phyloP scores from a whole-genome alignment of 192 early-diverging fungal genomes.

The Coemansia sp. region DNA sequence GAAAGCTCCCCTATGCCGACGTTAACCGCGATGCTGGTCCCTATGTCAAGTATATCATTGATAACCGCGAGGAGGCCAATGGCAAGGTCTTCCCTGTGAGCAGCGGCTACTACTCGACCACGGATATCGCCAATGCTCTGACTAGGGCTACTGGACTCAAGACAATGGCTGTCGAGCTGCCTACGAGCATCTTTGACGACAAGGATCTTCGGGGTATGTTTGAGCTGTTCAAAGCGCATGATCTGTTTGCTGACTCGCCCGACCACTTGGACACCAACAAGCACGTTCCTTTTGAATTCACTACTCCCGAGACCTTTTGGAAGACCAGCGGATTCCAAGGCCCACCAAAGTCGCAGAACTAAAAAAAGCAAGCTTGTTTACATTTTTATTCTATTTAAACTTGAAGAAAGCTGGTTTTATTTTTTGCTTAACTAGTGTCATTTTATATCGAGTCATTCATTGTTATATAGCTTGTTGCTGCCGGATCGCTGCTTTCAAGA shows the following conservation, averaged over 20 bases:
- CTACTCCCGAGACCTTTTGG: conserved; percentile 25
- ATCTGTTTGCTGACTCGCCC: conserved; percentile 15
- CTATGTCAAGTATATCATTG: conserved; percentile 23
- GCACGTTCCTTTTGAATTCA: background rate
- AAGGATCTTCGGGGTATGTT: conserved; percentile 14
- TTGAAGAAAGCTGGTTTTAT: no score
- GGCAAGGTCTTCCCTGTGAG: conserved; percentile 11
- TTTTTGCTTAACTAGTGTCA: background rate
- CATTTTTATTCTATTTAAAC: background rate
- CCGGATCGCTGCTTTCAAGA: background rate
- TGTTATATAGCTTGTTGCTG: background rate
- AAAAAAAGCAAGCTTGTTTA: conserved; percentile 1
- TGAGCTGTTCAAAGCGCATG: conserved; percentile 15
- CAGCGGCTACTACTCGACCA: conserved; percentile 21
- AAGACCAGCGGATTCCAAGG: conserved; percentile 16
- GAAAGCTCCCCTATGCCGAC: conserved; percentile 17
- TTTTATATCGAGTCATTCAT: background rate
- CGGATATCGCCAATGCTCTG: conserved; percentile 21
- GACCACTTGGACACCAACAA: conserved; percentile 1
- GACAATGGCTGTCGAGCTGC: conserved; percentile 5
- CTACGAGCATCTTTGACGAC: conserved; percentile 2
- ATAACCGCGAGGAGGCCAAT: conserved; percentile 3
- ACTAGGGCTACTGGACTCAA: conserved; percentile 15
- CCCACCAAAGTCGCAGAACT: conserved; percentile 8
- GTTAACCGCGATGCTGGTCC: conserved; percentile 15